phyloP scores from a whole-genome alignment of 1,284 basidiomycete species.

The Xanthoconium separans region DNA sequence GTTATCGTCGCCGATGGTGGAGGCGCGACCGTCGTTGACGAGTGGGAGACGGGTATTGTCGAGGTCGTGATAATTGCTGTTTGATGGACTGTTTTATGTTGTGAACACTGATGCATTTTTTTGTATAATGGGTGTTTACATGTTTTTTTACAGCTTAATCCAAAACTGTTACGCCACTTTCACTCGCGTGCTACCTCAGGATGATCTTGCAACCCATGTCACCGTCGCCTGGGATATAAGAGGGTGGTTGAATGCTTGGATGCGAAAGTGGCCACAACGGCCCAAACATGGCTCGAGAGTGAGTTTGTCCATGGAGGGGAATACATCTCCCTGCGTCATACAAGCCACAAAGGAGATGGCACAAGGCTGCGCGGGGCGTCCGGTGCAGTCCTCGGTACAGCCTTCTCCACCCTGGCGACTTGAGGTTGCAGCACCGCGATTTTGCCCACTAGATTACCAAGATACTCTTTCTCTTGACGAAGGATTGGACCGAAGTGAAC shows the following conservation, averaged over 20 bases:
- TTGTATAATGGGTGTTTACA: too few relatives aligned
- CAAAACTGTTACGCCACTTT: too few relatives aligned
- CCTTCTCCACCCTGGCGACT: slow-evolving; percentile 88
- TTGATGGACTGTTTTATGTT: neutral
- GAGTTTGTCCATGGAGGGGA: slow-evolving; percentile 93
- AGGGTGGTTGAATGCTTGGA: slow-evolving; percentile 94
- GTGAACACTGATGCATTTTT: slow-evolving; percentile 2
- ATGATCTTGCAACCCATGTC: slow-evolving; percentile 95
- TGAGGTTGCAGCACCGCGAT: slow-evolving; percentile 92
- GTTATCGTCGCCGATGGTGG: slow-evolving; percentile 11
- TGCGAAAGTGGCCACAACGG: slow-evolving; percentile 83
- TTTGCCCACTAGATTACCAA: slow-evolving; percentile 85
- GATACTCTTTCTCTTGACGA: slow-evolving; percentile 93
- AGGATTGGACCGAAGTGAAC: slow-evolving; percentile 92
- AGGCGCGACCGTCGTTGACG: slow-evolving; percentile 30
- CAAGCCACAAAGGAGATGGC: slow-evolving; percentile 87
- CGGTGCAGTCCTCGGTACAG: slow-evolving; percentile 89
- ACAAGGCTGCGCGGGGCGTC: slow-evolving; percentile 90
- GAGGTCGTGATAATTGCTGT: slow-evolving; percentile 34
- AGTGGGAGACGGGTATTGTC: slow-evolving; percentile 47
- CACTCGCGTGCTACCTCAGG: slow-evolving; percentile 45
- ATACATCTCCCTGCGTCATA: slow-evolving; percentile 94
- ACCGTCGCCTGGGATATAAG: slow-evolving; percentile 84
- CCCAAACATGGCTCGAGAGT: slow-evolving; percentile 90
- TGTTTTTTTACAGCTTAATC: too few relatives aligned